Base-by-base conservation (phyloP, 2,329 filamentous ascomycete genomes). In the Fusarium temperatum region DNA sequence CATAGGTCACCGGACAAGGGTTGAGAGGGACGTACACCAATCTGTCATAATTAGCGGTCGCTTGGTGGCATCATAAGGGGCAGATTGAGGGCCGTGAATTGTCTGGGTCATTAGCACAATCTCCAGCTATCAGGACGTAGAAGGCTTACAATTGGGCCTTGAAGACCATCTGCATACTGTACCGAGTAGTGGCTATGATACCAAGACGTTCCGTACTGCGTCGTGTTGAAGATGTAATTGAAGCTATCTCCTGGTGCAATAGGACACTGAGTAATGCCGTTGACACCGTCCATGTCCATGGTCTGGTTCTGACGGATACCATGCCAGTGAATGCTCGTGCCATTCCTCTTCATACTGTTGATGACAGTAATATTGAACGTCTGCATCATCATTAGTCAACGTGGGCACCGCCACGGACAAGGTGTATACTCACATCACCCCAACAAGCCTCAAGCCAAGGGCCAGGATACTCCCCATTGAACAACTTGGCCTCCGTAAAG, bases 391-490 rank as follows among this genome's bases (percentile, higher is more conserved):
- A 13, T 48, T 5, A 48, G 20, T 30, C 26, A 12, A 5, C 8
- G 4, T 28, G 13, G 18, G 1, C 20, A 11, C 18, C 18, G 0
- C 4, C 0, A 14, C 8, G 14, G 24, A 0, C 9, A 7, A 14
- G 26, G 26, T 22, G 9, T 12, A 17, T 0, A 47, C 45, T 69
- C 20, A 78, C 62, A 51, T 80, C 79, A 14, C 79, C 79, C 79
- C 79, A 80, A 15, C 78, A 79, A 0, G 78, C 78, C 26, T 80
- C 72, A 6, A 80, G 72, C 74, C 77, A 77, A 0, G 79, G 79
- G 0, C 79, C 79, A 5, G 79, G 79, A 38, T 79, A 80, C 18
- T 48, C 24, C 2, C 72, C 53, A 32, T 79, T 78, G 24, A 80
- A 80, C 5, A 80, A 14, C 47, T 79, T 80, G 0, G 72, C 78